Base-by-base conservation (phyloP, 352 stramenopile genomes). In the Porosira glacialis region DNA sequence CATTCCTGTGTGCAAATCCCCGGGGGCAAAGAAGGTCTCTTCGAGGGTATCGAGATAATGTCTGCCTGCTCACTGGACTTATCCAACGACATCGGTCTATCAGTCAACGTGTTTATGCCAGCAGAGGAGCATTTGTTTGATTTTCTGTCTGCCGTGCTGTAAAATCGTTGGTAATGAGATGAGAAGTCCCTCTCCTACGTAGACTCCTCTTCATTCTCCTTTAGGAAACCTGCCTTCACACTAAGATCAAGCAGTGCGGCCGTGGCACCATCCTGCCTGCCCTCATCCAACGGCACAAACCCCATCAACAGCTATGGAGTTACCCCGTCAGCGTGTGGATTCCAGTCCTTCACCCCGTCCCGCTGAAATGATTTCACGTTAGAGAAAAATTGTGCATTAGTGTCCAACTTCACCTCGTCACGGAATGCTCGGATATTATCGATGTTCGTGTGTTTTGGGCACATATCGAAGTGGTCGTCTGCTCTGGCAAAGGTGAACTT, bases 1-100 rank as follows among this genome's bases (percentile, higher is more conserved):
- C 24, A 70, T 22, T 6, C 50, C 51, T 2, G 50, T 27, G 39
- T 70, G 60, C 49, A 48, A 70, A 47, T 62, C 48, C 11, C 60
- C 49, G 15, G 60, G 60, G 8, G 63, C 0, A 50, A 39, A 33
- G 15, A 58, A 47, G 4, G 15, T 10, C 21, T 6, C 3, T 2
- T 17, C 0, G 56, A 8, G 3, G 36, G n/a, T 13, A 51, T 38
- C 7, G 11, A 8, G 48, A 57, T 63, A 1, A 50, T 28, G 3
- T 55, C 26, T 15, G 8, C 8, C 35, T 41, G 35, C 8, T 15
- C 8, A 41, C 15, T 15, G 15, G 22, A 30, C 44, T 52, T 24
- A 3, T 15, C 33, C 2, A 52, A 15, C 3, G 3, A 17, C 4
- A 52, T 26, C 17, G 6, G 19, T 27, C 44, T 26, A 7, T 30